These are phyloP conservation scores for sweet orange (Citrus sinensis) DNA, from an alignment of 345 rosid genomes.

Conservation along the genomic window DVS_A1.0 CM039162.1:29943501-29944000, in stretches of 20 bases:
- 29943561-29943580: background rate
- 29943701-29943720: constrained; percentile 48
- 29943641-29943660: background rate
- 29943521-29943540: background rate
- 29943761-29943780: constrained; percentile 63
- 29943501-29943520: background rate
- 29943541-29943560: background rate
- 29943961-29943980: background rate
- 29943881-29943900: background rate
- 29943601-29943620: background rate
- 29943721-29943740: constrained; percentile 60
- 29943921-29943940: background rate
- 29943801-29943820: constrained; percentile 57
- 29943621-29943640: background rate
- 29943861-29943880: background rate
- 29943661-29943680: background rate
- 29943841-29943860: background rate
- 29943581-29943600: background rate
- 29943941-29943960: too few relatives aligned
- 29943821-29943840: constrained; percentile 32
- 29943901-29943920: background rate
- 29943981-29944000: background rate
- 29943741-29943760: constrained; percentile 46
- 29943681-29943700: background rate
- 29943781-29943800: constrained; percentile 55